These are phyloP conservation scores for Intubia oerlemansii DNA, from an alignment of 2,329 filamentous ascomycete genomes.

Conservation along the genomic window DNA sequence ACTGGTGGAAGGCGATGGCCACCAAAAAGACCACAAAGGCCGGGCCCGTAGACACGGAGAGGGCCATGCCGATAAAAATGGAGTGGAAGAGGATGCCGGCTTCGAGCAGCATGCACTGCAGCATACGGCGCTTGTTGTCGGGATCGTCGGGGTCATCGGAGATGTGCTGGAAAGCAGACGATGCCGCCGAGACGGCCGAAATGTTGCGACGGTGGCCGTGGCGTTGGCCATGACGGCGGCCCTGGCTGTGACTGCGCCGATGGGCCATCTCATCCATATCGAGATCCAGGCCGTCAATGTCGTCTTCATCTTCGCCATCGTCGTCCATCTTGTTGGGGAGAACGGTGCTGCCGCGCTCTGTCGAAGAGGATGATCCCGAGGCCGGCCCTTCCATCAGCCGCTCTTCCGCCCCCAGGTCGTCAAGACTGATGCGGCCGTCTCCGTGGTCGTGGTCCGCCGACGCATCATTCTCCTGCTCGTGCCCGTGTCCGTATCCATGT, in stretches of 20 bases:
- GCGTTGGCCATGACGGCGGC: not conserved
- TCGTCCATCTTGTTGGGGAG: constrained; percentile 7
- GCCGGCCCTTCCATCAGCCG: too few relatives aligned
- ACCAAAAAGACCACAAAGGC: constrained; percentile 62
- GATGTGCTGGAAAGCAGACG: too few relatives aligned
- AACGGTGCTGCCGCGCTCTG: too few relatives aligned
- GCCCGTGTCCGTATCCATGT: too few relatives aligned
- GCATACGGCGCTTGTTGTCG: constrained; percentile 43
- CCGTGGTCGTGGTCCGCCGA: too few relatives aligned
- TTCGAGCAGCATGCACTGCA: constrained; percentile 63
- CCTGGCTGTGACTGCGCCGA: not conserved
- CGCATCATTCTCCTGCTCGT: too few relatives aligned
- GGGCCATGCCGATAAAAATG: constrained; percentile 71
- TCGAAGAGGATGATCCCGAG: too few relatives aligned
- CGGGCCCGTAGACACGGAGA: constrained; percentile 61
- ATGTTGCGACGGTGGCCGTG: too few relatives aligned
- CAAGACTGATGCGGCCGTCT: not conserved
- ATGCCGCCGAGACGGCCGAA: constrained; percentile 10
- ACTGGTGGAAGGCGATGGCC: constrained; percentile 69
- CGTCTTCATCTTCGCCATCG: constrained; percentile 14
- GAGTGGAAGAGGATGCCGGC: constrained; percentile 62
- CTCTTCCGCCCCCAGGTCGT: too few relatives aligned
- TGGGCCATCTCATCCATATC: constrained; percentile 38
- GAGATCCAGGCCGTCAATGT: constrained; percentile 32
- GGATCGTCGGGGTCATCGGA: constrained; percentile 29